These are phyloP conservation scores for Amorphotheca resinae DNA, from an alignment of 495 filamentous ascomycete genomes.

Conservation along the genomic window DNA sequence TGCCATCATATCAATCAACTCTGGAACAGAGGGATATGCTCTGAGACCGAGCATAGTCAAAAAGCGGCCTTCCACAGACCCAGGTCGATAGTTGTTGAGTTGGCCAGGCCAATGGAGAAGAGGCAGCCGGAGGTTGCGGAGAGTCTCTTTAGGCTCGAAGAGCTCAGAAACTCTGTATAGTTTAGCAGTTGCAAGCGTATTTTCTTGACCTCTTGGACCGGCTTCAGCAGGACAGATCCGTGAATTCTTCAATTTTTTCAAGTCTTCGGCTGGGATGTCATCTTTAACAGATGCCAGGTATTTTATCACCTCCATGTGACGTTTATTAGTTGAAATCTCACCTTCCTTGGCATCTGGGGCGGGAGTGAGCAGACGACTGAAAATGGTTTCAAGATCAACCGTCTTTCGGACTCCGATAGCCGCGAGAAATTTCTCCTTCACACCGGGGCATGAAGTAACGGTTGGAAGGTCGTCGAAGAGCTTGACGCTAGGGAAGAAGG, in stretches of 20 bases:
- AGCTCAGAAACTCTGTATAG: slow-evolving; percentile 75
- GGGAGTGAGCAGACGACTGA: slow-evolving; percentile 61
- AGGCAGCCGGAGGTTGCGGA: slow-evolving; percentile 57
- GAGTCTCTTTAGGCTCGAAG: slow-evolving; percentile 64
- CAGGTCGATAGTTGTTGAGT: slow-evolving; percentile 42
- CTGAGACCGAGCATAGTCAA: slow-evolving; percentile 58
- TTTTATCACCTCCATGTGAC: slow-evolving; percentile 81
- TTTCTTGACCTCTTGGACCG: slow-evolving; percentile 31
- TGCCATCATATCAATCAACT: slow-evolving; percentile 68
- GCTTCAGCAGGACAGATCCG: slow-evolving; percentile 74
- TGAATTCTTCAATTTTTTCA: slow-evolving; percentile 62
- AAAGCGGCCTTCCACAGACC: slow-evolving; percentile 60
- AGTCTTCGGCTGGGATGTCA: slow-evolving; percentile 78
- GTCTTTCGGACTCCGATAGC: slow-evolving; percentile 78
- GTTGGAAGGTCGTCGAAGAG: slow-evolving; percentile 88
- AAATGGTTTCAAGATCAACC: slow-evolving; percentile 85
- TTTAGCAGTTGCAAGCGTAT: slow-evolving; percentile 23
- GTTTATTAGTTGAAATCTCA: slow-evolving; percentile 51
- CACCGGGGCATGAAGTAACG: slow-evolving; percentile 53
- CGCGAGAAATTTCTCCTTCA: slow-evolving; percentile 81
- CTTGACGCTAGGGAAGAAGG: slow-evolving; percentile 87
- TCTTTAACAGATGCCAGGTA: slow-evolving; percentile 82
- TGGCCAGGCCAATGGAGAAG: slow-evolving; percentile 76
- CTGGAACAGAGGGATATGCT: slow-evolving; percentile 50
- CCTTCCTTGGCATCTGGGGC: slow-evolving; percentile 22